These are phyloP conservation scores for Cadophora gregata DNA, from an alignment of 2,329 filamentous ascomycete genomes.

Conservation along the genomic window DNA sequence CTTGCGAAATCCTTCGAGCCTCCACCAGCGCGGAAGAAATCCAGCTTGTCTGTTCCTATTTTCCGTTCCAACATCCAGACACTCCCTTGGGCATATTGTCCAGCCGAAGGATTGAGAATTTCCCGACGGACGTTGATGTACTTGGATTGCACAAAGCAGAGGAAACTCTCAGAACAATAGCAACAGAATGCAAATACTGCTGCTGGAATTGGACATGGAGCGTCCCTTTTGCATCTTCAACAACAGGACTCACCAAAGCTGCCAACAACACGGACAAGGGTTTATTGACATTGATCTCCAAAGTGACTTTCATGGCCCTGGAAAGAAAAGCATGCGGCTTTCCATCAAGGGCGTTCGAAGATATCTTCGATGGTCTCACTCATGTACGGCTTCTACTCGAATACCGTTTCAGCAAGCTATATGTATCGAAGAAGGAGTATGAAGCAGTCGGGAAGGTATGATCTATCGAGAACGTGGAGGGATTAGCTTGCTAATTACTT, in stretches of 20 bases:
- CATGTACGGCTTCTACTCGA: slow-evolving; percentile 16
- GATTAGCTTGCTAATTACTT: slow-evolving; percentile 6
- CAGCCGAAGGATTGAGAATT: neutral
- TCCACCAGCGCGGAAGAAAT: slow-evolving; percentile 12
- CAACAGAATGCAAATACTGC: slow-evolving; percentile 14
- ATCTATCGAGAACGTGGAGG: slow-evolving; percentile 12
- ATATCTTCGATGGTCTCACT: slow-evolving; percentile 12
- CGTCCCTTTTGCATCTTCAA: slow-evolving; percentile 5
- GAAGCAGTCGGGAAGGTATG: slow-evolving; percentile 16
- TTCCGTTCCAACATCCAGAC: neutral
- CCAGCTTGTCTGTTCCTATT: slow-evolving; percentile 10
- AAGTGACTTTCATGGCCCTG: slow-evolving; percentile 15
- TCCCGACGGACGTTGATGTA: slow-evolving; percentile 1
- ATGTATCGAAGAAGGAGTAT: slow-evolving; percentile 4
- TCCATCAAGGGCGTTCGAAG: slow-evolving; percentile 9
- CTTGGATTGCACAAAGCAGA: slow-evolving; percentile 8
- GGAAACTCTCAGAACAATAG: slow-evolving; percentile 17
- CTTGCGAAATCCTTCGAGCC: slow-evolving; percentile 10
- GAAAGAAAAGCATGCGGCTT: slow-evolving; percentile 8
- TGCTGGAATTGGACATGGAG: slow-evolving; percentile 15
- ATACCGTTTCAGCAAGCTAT: slow-evolving; percentile 11
- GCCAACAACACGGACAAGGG: slow-evolving; percentile 9
- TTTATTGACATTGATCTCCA: neutral
- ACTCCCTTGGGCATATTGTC: slow-evolving; percentile 6
- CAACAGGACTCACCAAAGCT: neutral